Base-by-base conservation (phyloP, 2,329 filamentous ascomycete genomes). In the Diaporthe citri region DNA sequence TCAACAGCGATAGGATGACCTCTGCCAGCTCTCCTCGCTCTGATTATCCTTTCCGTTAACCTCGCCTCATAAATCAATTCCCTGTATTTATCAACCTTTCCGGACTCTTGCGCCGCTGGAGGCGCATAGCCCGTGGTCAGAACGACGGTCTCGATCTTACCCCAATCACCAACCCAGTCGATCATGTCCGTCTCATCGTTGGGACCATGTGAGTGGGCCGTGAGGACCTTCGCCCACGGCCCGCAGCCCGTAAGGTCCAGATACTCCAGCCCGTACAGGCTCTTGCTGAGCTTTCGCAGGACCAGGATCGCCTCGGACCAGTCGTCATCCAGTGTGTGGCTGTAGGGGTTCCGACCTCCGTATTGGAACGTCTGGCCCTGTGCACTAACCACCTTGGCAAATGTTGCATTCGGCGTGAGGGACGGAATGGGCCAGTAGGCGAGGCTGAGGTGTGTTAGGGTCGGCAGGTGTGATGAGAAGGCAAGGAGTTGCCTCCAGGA, bases 401-500 rank as follows among this genome's bases (percentile, higher is more conserved):
- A 84, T 74, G 85, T 87, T 9, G 90, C 86, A 77, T 89, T 88
- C 12, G 89, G 88, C 2, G 89, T 90, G n/a, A 91, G 82, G 22
- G 86, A 87, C 2, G 91, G 91, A 67, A 87, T 86, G 1, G 91
- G 91, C 91, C 91, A 93, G 79, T 88, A 89, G 22, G 90, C 90
- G 9, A 93, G 85, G 77, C 88, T 91, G 55, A 93, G 84, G 78
- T 93, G 90, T 2, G 91, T 93, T 52, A 93, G 82, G 20, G 85
- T 87, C 0, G 86, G 86, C 9, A 91, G 80, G 77, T 88, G 90
- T 15, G 84, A 80, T 0, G 89, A 86, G n/a, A 93, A 81, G 2
- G 85, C 78, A 34, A 93, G 83, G 6, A 93, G 86, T 48, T 91
- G 89, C 64, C 86, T 88, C 91, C 91, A 93, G 1, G 90, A 91